Base-by-base conservation (phyloP, 129 eudicot species). In the Erigeron canadensis region DNA sequence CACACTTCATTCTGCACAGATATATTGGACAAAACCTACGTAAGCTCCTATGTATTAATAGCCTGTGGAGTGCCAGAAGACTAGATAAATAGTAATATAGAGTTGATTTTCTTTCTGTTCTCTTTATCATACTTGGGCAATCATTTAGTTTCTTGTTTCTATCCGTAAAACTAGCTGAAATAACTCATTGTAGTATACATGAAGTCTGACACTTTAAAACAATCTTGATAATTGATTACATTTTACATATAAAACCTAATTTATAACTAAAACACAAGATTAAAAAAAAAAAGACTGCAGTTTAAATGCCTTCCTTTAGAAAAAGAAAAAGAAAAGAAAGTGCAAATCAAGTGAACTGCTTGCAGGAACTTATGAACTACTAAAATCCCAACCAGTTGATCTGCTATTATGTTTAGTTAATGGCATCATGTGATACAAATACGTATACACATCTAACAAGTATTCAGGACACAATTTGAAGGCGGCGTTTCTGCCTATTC, bases 1-100 rank as follows among this genome's bases (percentile, higher is more conserved):
- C 99, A 87, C 69, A 90, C 80, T 75, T 95, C 99, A 74, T 95
- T 95, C 99, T 95, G 94, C 65, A 76, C 43, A 58, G 28, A 74
- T 66, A 75, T n/a, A 23, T 57, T 54, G 1, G 37, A 76, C 44
- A 77, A 19, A 18, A 51, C 68, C 51, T 69, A 50, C 23, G 16
- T 53, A 10, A 53, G 18, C 22, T n/a, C 22, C 7, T 53, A 15
- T 1, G 55, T 13, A 15, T n/a, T 53, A 10, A 28, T 28, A 28
- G 34, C 34, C 34, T 1, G 34, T 28, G 34, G 3, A 28, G 34
- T 0, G 0, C 0, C 34, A 2, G 34, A 28, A 28, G 34, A 28
- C 34, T 28, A 28, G 34, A 28, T 3, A 28, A 28, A 2, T 28
- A 28, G 34, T 28, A 0, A 28, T 28, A 28, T 28, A 28, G 34